phyloP scores from a whole-genome alignment of 768 basidiomycete species.

The Boletellus ananas region DNA sequence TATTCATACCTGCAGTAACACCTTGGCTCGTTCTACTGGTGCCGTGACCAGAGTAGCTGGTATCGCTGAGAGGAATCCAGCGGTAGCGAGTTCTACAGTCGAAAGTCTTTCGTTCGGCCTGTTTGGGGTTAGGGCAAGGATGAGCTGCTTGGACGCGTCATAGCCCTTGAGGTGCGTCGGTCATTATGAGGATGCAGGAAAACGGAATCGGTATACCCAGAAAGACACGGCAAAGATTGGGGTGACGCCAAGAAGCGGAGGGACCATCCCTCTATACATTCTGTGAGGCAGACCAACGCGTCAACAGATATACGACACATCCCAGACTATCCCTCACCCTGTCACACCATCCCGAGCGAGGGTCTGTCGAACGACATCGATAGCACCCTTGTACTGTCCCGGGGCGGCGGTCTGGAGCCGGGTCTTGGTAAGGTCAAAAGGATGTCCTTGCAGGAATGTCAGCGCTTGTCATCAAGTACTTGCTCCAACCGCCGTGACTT shows the following conservation, averaged over 20 bases:
- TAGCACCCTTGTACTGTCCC: slow-evolving; percentile 84
- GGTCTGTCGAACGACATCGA: slow-evolving; percentile 91
- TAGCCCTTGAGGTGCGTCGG: slow-evolving; percentile 61
- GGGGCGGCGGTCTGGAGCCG: slow-evolving; percentile 88
- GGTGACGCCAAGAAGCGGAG: slow-evolving; percentile 90
- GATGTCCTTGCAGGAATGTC: slow-evolving; percentile 63
- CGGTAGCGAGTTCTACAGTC: slow-evolving; percentile 77
- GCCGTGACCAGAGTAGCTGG: slow-evolving; percentile 92
- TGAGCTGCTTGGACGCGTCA: slow-evolving; percentile 86
- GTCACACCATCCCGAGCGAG: slow-evolving; percentile 85
- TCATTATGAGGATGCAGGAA: slow-evolving; percentile 6
- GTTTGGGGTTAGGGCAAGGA: slow-evolving; percentile 74
- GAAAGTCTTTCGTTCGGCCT: slow-evolving; percentile 62
- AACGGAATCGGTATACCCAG: slow-evolving; percentile 57
- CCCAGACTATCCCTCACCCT: slow-evolving; percentile 53
- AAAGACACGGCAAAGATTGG: slow-evolving; percentile 98
- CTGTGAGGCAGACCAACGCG: slow-evolving; percentile 36
- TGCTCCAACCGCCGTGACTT: slow-evolving; percentile 23
- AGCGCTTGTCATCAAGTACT: background rate
- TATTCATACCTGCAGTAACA: slow-evolving; percentile 74
- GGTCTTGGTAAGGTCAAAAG: slow-evolving; percentile 97
- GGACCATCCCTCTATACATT: slow-evolving; percentile 89
- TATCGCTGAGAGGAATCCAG: slow-evolving; percentile 92
- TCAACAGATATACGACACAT: slow-evolving; percentile 1
- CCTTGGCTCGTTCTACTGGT: slow-evolving; percentile 96